These are phyloP conservation scores for Gastrolobium bilobum DNA, from an alignment of 306 rosid genomes.

Conservation along the genomic window DNA sequence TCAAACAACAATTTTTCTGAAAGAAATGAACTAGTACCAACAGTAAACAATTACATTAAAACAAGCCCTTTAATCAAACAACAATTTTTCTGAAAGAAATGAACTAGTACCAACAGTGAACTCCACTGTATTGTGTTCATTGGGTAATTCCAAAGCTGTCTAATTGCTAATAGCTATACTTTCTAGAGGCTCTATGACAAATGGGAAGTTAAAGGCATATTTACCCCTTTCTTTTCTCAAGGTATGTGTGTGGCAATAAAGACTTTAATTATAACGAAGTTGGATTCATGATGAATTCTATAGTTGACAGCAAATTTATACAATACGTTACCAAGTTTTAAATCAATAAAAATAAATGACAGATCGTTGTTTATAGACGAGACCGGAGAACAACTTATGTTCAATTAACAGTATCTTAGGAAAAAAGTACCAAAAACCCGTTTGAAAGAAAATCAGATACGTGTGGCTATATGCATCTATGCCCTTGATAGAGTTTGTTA, in stretches of 20 bases:
- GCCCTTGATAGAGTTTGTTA: conserved; percentile 22
- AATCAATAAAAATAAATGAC: too few species aligned
- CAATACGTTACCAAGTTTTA: too few species aligned
- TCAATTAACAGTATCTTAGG: not conserved
- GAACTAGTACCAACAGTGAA: not conserved
- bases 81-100: conserved; percentile 30
- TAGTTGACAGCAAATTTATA: not conserved
- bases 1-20: conserved; percentile 40
- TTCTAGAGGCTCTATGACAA: conserved; percentile 3
- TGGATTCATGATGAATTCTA: not conserved
- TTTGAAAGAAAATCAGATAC: not conserved
- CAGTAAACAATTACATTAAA: conserved; percentile 34
- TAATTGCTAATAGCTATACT: not conserved
- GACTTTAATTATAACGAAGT: not conserved
- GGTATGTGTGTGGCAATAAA: not conserved
- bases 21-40: not conserved
- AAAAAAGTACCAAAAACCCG: not conserved
- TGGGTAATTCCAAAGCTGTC: conserved; percentile 28
- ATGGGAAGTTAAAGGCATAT: not conserved
- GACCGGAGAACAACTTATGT: not conserved
- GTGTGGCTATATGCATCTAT: not conserved
- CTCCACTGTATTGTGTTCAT: not conserved
- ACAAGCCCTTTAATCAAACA: conserved; percentile 35
- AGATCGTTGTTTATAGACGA: not conserved
- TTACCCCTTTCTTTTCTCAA: not conserved